Evolutionary conservation across 345 rosid genomes (phyloP).

Genomic region (Eutrema heterophyllum): DNA sequence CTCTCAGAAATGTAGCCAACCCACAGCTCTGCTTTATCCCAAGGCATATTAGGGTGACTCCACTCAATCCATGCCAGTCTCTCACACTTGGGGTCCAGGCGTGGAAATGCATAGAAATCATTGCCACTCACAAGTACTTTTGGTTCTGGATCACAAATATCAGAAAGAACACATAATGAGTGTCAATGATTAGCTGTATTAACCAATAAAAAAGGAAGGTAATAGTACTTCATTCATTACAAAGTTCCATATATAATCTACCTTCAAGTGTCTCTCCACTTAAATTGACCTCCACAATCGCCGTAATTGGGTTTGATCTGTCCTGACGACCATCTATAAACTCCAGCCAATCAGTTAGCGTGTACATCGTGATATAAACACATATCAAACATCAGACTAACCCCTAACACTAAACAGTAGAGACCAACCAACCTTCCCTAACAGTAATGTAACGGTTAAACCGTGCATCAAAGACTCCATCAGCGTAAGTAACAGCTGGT

Average conservation of each 20-base stretch:
- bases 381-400: not conserved
- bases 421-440: conserved; percentile 59
- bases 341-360: not conserved
- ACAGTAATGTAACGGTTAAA: conserved; percentile 65
- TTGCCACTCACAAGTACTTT: conserved; percentile 62
- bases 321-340: conserved; percentile 61
- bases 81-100: conserved; percentile 61
- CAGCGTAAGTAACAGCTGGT: conserved; percentile 66
- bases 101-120: conserved; percentile 98
- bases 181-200: not conserved
- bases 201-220: not conserved
- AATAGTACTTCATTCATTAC: not conserved
- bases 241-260: conserved; percentile 14
- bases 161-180: not conserved
- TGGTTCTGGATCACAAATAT: conserved; percentile 48
- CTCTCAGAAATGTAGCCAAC: conserved; percentile 76
- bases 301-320: conserved; percentile 54
- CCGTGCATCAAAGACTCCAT: conserved; percentile 74
- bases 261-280: conserved; percentile 50
- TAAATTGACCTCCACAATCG: conserved; percentile 49
- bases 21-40: conserved; percentile 96
- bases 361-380: not conserved
- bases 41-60: conserved; percentile 92
- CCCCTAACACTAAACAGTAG: not conserved
- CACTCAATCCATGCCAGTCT: conserved; percentile 90